Base-by-base conservation (phyloP, 805 yeast genomes). In the Yamadazyma sp. region DNA sequence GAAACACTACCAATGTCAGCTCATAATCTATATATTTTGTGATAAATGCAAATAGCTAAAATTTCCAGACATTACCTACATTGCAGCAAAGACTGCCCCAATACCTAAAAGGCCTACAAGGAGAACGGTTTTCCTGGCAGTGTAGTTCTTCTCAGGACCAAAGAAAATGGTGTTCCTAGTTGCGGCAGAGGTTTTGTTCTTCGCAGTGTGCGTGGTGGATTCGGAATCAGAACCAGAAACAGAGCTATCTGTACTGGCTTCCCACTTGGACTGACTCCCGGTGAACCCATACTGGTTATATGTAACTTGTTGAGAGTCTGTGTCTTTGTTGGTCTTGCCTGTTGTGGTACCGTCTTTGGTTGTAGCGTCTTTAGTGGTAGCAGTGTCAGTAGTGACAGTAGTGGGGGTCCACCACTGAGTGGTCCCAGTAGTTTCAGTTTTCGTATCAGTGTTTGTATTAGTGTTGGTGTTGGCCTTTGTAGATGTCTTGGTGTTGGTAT, bases 211-310 rank as follows among this genome's bases (percentile, higher is more conserved):
- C 19, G 42, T 47, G 17, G 45, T 34, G 7, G 50, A 37, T 8
- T 32, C 31, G 3, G 56, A 44, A 2, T 39, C 26, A 9, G 37
- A 17, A 4, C 19, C 42, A 6, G 48, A 38, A 14, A 28, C 40
- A 26, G 38, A 25, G 11, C 30, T n/a, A 6, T 28, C 33, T 22
- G 48, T 44, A 11, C 51, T 28, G 3, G 52, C 57, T 14, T 41
- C 46, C 73, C 73, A 67, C 3, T 41, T 42, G 0, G 64, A 57
- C 44, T 67, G 68, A 1, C 59, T 45, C 1, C 73, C 73, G 4
- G 67, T 61, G 46, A 67, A 67, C 1, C 73, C 73, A 59, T 62
- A 67, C 42, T 64, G 64, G 50, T 67, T 67, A 50, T 53, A 67
- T 5, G 63, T 46, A 18, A 40, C 59, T 7, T 26, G 24, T 3